These are phyloP conservation scores for Orbilia blumenaviensis DNA, from an alignment of 2,329 filamentous ascomycete species.

Conservation along the genomic window DNA sequence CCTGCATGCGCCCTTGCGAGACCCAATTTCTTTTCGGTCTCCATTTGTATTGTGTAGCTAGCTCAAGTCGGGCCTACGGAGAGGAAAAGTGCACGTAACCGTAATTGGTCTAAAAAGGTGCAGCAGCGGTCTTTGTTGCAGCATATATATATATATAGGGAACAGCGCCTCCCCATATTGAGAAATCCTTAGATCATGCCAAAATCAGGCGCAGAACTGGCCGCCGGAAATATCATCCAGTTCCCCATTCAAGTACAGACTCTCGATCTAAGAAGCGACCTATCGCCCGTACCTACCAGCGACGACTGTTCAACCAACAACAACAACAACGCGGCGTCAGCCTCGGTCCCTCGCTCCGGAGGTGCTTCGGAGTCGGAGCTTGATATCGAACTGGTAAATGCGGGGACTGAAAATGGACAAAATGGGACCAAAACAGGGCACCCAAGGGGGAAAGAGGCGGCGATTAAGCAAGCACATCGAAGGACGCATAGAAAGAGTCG, in stretches of 20 bases:
- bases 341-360: neutral
- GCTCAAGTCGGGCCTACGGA: neutral
- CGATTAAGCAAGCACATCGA: conserved; percentile 38
- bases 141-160: conserved; percentile 1
- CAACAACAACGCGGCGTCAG: neutral
- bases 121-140: neutral
- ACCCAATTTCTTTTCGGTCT: neutral
- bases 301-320: neutral
- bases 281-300: neutral
- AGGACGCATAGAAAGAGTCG: conserved; percentile 50
- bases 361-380: conserved; percentile 8
- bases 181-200: conserved; percentile 12
- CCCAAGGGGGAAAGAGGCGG: conserved; percentile 30
- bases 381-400: conserved; percentile 33
- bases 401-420: neutral
- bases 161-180: neutral
- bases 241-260: conserved; percentile 34
- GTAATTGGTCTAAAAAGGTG: neutral
- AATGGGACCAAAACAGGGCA: neutral
- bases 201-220: conserved; percentile 8
- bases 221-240: conserved; percentile 1
- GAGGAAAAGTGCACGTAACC: neutral
- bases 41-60: too few species aligned
- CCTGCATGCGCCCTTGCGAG: conserved; percentile 17
- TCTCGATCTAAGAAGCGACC: neutral